A percentile compares a stretch with the other conserved stretches of the same genome.
phyloP scores from a whole-genome alignment of 192 early-diverging fungal genomes.

The Mortierella antarctica region DNA sequence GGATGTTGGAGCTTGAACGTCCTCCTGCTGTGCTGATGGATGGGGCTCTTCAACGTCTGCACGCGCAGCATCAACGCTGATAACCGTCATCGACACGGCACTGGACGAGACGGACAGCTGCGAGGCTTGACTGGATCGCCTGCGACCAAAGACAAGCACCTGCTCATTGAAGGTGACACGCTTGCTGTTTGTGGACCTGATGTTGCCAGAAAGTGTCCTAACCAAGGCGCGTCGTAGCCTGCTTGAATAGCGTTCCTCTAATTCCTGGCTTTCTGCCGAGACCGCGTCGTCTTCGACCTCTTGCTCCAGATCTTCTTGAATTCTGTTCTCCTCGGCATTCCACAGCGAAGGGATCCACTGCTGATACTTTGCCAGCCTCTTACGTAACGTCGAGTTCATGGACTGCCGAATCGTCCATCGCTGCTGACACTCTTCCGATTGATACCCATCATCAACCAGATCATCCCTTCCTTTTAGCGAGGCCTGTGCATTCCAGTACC shows the following conservation, averaged over 20 bases:
- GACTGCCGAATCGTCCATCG: slow-evolving; percentile 10
- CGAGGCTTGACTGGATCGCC: slow-evolving; percentile 20
- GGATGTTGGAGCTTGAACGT: not conserved
- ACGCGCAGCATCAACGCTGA: not conserved
- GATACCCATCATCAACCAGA: slow-evolving; percentile 6
- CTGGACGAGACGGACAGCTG: not conserved
- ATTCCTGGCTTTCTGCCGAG: not conserved
- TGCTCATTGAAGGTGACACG: slow-evolving; percentile 51
- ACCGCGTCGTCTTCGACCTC: not conserved
- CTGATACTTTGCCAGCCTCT: slow-evolving; percentile 15
- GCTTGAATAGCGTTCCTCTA: not conserved
- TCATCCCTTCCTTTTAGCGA: slow-evolving; percentile 14
- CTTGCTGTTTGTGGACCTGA: slow-evolving; percentile 23
- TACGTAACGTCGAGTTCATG: slow-evolving; percentile 40
- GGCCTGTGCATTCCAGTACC: slow-evolving; percentile 3
- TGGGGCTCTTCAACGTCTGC: not conserved
- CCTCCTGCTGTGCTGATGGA: not conserved
- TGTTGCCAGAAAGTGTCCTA: slow-evolving; percentile 23
- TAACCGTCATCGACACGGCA: not conserved
- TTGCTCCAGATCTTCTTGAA: not conserved
- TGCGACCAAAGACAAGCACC: slow-evolving; percentile 39
- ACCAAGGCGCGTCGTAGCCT: slow-evolving; percentile 9
- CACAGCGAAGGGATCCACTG: slow-evolving; percentile 38
- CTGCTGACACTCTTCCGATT: slow-evolving; percentile 14
- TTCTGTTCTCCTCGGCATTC: slow-evolving; percentile 24